Conservation (phyloP, 208 protist species). For the Naegleria fowleri region DNA sequence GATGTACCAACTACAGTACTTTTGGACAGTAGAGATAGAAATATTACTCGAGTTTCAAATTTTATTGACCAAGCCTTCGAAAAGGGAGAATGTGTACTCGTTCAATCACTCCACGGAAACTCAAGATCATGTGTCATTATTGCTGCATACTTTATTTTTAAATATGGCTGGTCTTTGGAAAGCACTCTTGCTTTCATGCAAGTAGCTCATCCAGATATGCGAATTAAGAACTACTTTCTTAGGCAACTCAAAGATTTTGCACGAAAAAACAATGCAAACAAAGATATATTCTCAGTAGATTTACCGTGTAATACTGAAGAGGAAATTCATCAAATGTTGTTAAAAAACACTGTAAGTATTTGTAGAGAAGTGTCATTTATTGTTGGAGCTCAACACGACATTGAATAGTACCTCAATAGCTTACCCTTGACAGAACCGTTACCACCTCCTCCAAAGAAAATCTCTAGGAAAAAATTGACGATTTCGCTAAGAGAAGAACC, state of each 20-base stretch:
- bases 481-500: not conserved
- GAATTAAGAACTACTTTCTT: slow-evolving; percentile 79
- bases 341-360: slow-evolving; percentile 17
- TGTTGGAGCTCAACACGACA: too few relatives aligned
- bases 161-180: slow-evolving; percentile 80
- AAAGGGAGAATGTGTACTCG: slow-evolving; percentile 69
- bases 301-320: not conserved
- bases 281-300: not conserved
- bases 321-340: not conserved
- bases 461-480: not conserved
- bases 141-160: slow-evolving; percentile 75
- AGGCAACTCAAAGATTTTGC: slow-evolving; percentile 72
- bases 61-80: slow-evolving; percentile 77
- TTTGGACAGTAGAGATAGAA: slow-evolving; percentile 69
- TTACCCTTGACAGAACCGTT: not conserved
- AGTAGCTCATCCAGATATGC: slow-evolving; percentile 74
- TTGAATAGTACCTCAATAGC: not conserved
- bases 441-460: not conserved
- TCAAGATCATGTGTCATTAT: slow-evolving; percentile 69
- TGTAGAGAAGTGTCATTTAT: too few relatives aligned
- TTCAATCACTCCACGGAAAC: slow-evolving; percentile 61
- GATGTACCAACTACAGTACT: slow-evolving; percentile 60
- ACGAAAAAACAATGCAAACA: slow-evolving; percentile 52
- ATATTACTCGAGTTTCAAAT: slow-evolving; percentile 58
- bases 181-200: slow-evolving; percentile 68